phyloP scores from a whole-genome alignment of 306 rosid genomes.

The Sindora glabra region DNA sequence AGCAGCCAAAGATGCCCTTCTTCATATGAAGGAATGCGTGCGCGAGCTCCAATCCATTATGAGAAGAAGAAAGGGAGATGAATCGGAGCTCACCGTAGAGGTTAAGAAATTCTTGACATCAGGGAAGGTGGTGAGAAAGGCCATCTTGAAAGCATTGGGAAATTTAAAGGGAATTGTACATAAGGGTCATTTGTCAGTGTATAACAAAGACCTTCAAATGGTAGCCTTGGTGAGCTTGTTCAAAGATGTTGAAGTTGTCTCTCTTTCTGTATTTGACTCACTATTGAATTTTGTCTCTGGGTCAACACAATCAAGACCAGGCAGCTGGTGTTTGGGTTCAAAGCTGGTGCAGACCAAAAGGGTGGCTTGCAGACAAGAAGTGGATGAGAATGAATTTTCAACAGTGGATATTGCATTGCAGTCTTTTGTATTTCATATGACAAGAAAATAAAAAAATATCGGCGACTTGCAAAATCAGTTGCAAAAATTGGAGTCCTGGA shows the following conservation, averaged over 20 bases:
- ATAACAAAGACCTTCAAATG: slow-evolving; percentile 10
- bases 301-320: slow-evolving; percentile 13
- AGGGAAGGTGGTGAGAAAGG: slow-evolving; percentile 29
- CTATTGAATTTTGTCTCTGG: slow-evolving; percentile 25
- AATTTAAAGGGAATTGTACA: slow-evolving; percentile 20
- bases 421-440: slow-evolving; percentile 15
- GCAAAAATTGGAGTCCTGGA: slow-evolving; percentile 20
- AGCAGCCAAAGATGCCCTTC: slow-evolving; percentile 22
- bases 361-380: slow-evolving; percentile 10
- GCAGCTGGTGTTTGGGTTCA: slow-evolving; percentile 28
- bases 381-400: slow-evolving; percentile 24
- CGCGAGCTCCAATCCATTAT: slow-evolving; percentile 29
- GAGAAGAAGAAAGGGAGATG: slow-evolving; percentile 17
- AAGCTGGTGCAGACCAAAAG: slow-evolving; percentile 21
- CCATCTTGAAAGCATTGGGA: slow-evolving; percentile 23
- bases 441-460: slow-evolving; percentile 10
- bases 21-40: slow-evolving; percentile 30
- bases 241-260: slow-evolving; percentile 23
- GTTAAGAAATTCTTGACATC: slow-evolving; percentile 24
- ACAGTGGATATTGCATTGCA: slow-evolving; percentile 25
- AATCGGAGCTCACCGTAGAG: slow-evolving; percentile 13
- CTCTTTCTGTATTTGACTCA: slow-evolving; percentile 19
- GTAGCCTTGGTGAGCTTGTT: slow-evolving; percentile 15
- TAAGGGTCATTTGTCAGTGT: not conserved
- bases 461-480: slow-evolving; percentile 21